Percentiles rank a stretch among this genome's conserved stretches.
These are phyloP conservation scores for Sporothrix humicola DNA, from an alignment of 2,329 filamentous ascomycete genomes.

Conservation along the genomic window DNA sequence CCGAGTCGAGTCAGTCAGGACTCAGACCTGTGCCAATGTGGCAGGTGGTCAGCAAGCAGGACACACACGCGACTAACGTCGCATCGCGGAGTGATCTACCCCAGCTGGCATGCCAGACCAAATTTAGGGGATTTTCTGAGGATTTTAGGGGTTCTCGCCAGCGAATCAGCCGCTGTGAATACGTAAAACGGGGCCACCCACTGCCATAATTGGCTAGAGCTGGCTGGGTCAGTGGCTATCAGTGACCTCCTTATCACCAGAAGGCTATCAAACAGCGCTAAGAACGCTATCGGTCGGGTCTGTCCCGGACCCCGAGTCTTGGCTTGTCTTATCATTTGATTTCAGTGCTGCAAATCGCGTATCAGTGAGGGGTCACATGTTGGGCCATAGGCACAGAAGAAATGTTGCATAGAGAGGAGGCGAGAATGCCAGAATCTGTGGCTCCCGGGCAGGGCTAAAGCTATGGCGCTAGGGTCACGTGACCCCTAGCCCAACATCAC, in stretches of 20 bases:
- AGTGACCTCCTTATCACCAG: background rate
- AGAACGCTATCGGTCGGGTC: background rate
- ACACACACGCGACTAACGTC: constrained; percentile 5
- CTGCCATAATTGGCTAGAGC: background rate
- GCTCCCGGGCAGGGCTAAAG: no score
- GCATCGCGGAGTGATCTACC: constrained; percentile 15
- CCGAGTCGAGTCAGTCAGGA: background rate
- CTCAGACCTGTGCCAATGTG: constrained; percentile 8
- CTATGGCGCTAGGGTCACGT: no score
- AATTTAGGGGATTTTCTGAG: no score
- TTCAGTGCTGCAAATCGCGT: no score
- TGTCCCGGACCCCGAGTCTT: constrained; percentile 4
- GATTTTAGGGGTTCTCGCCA: no score
- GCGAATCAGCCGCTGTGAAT: background rate
- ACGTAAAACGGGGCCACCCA: background rate
- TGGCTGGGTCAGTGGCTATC: background rate
- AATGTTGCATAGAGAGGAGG: no score
- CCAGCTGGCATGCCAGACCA: background rate
- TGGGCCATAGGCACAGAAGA: no score
- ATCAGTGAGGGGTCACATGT: background rate
- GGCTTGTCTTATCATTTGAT: background rate
- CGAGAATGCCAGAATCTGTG: no score
- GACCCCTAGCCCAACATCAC: no score
- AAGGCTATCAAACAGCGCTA: background rate
- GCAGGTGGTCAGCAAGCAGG: constrained; percentile 14